A percentile compares a stretch with the other conserved stretches of the same genome.
phyloP scores from a whole-genome alignment of 108 stramenopile species.

The Aurantiochytrium sp. region DNA sequence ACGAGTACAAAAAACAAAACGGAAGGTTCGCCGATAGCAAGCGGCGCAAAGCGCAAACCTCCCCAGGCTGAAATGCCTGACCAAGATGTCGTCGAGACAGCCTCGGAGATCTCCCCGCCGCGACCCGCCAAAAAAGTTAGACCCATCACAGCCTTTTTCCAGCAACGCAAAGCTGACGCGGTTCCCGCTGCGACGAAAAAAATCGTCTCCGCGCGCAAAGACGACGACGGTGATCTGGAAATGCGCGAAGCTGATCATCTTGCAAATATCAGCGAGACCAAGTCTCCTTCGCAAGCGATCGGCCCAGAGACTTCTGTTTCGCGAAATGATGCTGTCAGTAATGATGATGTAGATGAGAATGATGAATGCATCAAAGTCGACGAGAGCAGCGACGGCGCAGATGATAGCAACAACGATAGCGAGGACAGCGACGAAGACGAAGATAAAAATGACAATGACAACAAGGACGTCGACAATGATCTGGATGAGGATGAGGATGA shows the following conservation, averaged over 20 bases:
- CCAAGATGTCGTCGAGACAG: neutral
- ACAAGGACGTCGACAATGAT: conserved; percentile 27
- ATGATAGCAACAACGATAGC: conserved; percentile 23
- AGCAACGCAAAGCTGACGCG: neutral
- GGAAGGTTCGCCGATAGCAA: no score
- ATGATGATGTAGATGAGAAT: neutral
- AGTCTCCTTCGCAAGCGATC: no score
- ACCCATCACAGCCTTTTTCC: neutral
- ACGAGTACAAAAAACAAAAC: no score
- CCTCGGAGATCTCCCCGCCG: neutral
- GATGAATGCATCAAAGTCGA: conserved; percentile 26
- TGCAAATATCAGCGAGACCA: no score
- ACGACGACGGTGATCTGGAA: no score
- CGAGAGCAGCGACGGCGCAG: conserved; percentile 38
- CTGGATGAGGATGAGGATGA: conserved; percentile 20
- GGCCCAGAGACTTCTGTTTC: no score
- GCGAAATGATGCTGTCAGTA: neutral
- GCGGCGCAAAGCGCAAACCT: neutral
- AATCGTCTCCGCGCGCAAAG: no score
- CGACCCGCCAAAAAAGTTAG: neutral
- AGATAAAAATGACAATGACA: conserved; percentile 6
- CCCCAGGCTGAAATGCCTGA: neutral
- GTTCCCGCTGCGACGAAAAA: neutral
- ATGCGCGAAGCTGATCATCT: no score
- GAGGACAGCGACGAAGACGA: conserved; percentile 24